Conservation (phyloP, 192 early-diverging fungal genomes). For the Coemansia sp. region DNA sequence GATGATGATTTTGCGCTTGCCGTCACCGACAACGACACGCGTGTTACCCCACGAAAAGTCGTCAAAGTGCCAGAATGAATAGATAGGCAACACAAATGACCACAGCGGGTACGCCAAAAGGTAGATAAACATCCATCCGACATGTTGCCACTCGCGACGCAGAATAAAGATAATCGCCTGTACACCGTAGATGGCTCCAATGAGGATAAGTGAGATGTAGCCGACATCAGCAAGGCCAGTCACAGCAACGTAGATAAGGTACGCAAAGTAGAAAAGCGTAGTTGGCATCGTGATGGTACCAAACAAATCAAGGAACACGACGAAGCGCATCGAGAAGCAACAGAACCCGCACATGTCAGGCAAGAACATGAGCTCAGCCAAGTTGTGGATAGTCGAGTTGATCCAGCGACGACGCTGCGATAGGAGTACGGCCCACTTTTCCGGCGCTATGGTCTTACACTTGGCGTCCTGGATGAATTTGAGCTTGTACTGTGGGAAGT, state of each 20-base stretch:
- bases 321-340: slow-evolving; percentile 98
- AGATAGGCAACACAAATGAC: slow-evolving; percentile 87
- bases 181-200: slow-evolving; percentile 80
- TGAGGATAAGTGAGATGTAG: too few relatives aligned
- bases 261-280: slow-evolving; percentile 79
- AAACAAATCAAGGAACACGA: slow-evolving; percentile 94
- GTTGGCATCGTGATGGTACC: slow-evolving; percentile 78
- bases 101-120: slow-evolving; percentile 88
- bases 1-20: slow-evolving; percentile 65
- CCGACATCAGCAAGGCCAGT: slow-evolving; percentile 68
- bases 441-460: slow-evolving; percentile 89
- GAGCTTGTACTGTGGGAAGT: slow-evolving; percentile 94
- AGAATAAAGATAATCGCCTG: slow-evolving; percentile 83
- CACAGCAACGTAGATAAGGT: slow-evolving; percentile 77
- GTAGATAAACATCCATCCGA: slow-evolving; percentile 87
- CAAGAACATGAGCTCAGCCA: too few relatives aligned
- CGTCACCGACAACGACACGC: slow-evolving; percentile 75
- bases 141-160: slow-evolving; percentile 76
- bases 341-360: slow-evolving; percentile 93
- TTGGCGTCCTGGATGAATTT: slow-evolving; percentile 90
- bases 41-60: slow-evolving; percentile 99
- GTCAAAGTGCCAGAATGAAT: slow-evolving; percentile 98
- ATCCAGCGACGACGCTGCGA: slow-evolving; percentile 99
- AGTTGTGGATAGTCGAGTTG: slow-evolving; percentile 99
- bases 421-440: slow-evolving; percentile 83